Conservation (phyloP, 305 asterid genomes). For the Vinca major region DNA sequence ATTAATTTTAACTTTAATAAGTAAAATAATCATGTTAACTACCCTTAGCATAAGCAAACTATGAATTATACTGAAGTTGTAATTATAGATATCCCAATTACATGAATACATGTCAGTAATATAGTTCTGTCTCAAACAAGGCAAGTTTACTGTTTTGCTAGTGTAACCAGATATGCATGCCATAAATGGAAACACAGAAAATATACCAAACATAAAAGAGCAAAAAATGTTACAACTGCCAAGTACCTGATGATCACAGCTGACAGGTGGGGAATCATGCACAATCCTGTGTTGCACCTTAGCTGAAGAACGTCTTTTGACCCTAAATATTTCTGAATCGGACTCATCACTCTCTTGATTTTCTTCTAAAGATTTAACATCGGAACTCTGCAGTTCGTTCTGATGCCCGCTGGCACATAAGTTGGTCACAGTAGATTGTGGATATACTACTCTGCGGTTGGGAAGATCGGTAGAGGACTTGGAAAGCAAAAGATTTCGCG, state of each 20-base stretch:
- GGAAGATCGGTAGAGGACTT: slow-evolving; percentile 23
- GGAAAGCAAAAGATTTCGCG: slow-evolving; percentile 17
- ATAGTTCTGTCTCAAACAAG: background rate
- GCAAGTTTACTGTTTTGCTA: background rate
- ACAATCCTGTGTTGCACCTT: slow-evolving; percentile 43
- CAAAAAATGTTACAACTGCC: background rate
- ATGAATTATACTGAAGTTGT: no score
- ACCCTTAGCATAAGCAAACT: no score
- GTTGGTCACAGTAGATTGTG: slow-evolving; percentile 17
- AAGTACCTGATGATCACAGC: slow-evolving; percentile 54
- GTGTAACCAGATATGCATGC: background rate
- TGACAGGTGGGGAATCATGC: slow-evolving; percentile 30
- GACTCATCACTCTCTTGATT: slow-evolving; percentile 58
- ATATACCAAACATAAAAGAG: background rate
- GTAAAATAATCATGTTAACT: no score
- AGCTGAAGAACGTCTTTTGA: slow-evolving; percentile 55
- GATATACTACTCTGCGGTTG: slow-evolving; percentile 20
- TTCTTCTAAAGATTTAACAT: slow-evolving; percentile 20
- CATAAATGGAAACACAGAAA: background rate
- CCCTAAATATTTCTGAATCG: slow-evolving; percentile 77
- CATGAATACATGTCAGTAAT: background rate
- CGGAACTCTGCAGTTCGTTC: slow-evolving; percentile 21
- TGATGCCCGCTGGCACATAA: slow-evolving; percentile 20
- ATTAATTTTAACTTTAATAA: no score
- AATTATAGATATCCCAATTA: background rate